phyloP scores from a whole-genome alignment of 2,329 filamentous ascomycete species.

The Leptodontidium sp. region DNA sequence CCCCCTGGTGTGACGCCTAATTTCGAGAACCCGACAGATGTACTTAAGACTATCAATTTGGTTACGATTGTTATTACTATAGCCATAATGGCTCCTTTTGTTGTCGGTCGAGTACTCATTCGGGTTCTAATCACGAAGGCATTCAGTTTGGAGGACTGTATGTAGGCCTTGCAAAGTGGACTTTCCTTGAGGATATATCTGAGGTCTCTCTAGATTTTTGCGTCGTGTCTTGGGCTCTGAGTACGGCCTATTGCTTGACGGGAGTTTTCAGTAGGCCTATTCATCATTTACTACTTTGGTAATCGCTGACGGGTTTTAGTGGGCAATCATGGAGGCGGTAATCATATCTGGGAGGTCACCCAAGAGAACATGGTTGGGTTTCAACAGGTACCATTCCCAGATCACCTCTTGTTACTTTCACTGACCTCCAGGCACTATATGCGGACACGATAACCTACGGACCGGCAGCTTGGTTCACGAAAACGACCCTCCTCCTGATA shows the following conservation, averaged over 20 bases:
- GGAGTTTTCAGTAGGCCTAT: conserved; percentile 16
- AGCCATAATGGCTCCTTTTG: conserved; percentile 11
- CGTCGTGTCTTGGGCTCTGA: conserved; percentile 16
- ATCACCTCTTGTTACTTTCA: too few species aligned
- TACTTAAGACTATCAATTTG: conserved; percentile 13
- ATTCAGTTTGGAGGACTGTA: conserved; percentile 21
- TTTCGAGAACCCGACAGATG: conserved; percentile 17
- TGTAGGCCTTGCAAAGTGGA: background rate
- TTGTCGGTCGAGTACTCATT: conserved; percentile 7
- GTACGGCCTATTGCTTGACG: conserved; percentile 14
- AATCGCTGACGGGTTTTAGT: conserved; percentile 10
- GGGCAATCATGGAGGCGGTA: conserved; percentile 28
- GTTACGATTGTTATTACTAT: conserved; percentile 1
- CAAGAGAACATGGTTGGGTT: conserved; percentile 25
- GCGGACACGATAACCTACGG: conserved; percentile 45
- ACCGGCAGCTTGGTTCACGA: conserved; percentile 45
- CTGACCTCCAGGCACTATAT: conserved; percentile 35
- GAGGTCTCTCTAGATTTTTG: conserved; percentile 16
- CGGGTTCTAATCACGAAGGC: background rate
- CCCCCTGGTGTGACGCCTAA: conserved; percentile 13
- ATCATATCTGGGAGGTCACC: conserved; percentile 27
- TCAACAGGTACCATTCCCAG: conserved; percentile 15
- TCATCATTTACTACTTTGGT: background rate
- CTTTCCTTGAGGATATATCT: background rate
- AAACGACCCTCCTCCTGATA: conserved; percentile 47